Base-by-base conservation (phyloP, 495 filamentous ascomycete genomes). In the Penicillium macrosclerotiorum region DNA sequence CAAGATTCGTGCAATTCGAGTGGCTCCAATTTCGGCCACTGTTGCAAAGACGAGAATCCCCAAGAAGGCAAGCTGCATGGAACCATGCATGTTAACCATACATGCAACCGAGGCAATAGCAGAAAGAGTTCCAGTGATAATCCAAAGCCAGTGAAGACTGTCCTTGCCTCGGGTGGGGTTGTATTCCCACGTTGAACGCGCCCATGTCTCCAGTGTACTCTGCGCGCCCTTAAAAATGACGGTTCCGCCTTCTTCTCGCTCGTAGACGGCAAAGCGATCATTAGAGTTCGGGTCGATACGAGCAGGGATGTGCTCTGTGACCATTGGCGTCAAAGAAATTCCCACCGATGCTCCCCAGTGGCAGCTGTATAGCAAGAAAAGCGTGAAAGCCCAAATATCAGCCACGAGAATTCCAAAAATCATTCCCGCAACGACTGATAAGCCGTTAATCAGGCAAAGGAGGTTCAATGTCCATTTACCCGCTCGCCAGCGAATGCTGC, bases 21-120 rank as follows among this genome's bases (percentile, higher is more conserved):
- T 65, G 0, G 60, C 56, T 2, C 44, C 40, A 12, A 65, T 58
- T 39, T 65, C 62, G 4, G 60, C 62, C 4, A 65, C 13, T 7
- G 59, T 55, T 2, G 60, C 40, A 20, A 60, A 63, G 18, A 58
- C 42, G 34, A 65, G 34, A 5, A 59, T 40, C 0, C 35, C 62
- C 3, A 65, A 45, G 16, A 63, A 65, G 0, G 32, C 60, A 8
- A 65, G 54, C 31, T 65, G 62, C 31, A 61, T 42, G 19, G 37
- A 36, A 2, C 59, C 54, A 8, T 40, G 47, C 62, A 65, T 65
- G 33, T 65, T 65, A 11, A 65, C 62, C 62, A 63, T 65, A 24
- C 60, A 65, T 5, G 62, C 60, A 14, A 65, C 45, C 1, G 62
- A 65, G 8, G 51, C 41, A 4, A 63, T 56, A 1, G 54, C 62